phyloP scores from a whole-genome alignment of 2,329 filamentous ascomycete genomes.

The Lachnellula subtilissima region DNA sequence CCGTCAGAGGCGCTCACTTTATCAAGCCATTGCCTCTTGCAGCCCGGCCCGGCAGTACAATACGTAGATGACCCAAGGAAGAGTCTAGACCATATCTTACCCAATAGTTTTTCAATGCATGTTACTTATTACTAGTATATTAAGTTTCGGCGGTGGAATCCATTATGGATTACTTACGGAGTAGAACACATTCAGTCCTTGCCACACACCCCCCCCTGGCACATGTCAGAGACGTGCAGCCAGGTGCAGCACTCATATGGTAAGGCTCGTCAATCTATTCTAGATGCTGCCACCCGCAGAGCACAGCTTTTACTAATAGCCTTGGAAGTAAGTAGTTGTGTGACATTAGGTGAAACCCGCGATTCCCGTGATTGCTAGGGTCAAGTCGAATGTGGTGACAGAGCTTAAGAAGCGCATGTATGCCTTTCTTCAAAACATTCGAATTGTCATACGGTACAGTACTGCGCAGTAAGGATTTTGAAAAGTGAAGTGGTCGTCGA shows the following conservation, averaged over 20 bases:
- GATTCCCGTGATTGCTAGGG: background rate
- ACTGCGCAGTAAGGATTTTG: background rate
- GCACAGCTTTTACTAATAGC: constrained; percentile 10
- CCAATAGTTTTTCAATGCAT: no score
- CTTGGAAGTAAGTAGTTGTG: background rate
- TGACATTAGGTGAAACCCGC: background rate
- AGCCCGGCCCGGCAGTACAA: no score
- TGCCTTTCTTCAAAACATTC: constrained; percentile 11
- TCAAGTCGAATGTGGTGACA: background rate
- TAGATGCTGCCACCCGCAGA: constrained; percentile 9
- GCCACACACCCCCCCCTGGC: background rate
- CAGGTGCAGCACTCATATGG: background rate
- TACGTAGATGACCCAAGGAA: no score
- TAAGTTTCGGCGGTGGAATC: background rate
- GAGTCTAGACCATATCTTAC: no score
- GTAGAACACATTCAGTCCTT: background rate
- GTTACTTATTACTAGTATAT: background rate
- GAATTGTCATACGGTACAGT: constrained; percentile 7
- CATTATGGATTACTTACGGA: background rate
- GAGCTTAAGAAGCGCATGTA: background rate
- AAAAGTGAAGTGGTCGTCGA: background rate
- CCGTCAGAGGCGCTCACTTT: background rate
- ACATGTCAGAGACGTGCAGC: constrained; percentile 14
- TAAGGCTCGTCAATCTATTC: constrained; percentile 13
- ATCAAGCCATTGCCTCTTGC: background rate